Conservation (phyloP, 805 yeast species). For the Candida morakotiae region DNA sequence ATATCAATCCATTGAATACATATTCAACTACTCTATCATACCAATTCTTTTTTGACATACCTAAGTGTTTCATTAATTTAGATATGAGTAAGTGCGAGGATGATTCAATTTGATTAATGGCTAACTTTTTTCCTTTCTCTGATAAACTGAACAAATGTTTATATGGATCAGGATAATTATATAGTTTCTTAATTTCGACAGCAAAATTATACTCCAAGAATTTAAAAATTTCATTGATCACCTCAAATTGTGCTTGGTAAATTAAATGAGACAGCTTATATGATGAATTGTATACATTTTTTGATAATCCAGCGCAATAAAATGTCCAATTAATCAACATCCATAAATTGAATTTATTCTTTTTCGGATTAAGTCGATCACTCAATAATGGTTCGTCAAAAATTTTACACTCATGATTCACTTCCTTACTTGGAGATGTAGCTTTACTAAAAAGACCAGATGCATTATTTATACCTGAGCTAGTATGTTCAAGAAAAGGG, state of each 20-base stretch:
- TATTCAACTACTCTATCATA: conserved; percentile 27
- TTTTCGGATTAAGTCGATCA: conserved; percentile 18
- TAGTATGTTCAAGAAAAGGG: background rate
- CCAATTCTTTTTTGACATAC: conserved; percentile 18
- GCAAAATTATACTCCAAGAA: conserved; percentile 15
- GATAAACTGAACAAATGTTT: background rate
- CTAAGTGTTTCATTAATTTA: conserved; percentile 19
- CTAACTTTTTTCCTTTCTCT: background rate
- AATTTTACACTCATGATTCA: no score
- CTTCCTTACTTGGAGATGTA: background rate
- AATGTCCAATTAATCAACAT: conserved; percentile 31
- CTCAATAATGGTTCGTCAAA: conserved; percentile 30
- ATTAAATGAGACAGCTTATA: conserved; percentile 19
- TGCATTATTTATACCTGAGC: background rate
- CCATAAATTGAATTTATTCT: conserved; percentile 24
- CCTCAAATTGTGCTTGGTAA: conserved; percentile 18
- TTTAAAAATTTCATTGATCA: conserved; percentile 17
- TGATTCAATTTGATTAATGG: conserved; percentile 1
- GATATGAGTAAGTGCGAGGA: conserved; percentile 8
- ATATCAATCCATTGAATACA: conserved; percentile 24
- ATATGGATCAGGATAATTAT: conserved; percentile 3
- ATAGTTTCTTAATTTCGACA: conserved; percentile 4
- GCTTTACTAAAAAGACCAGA: background rate
- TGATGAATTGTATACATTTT: conserved; percentile 17
- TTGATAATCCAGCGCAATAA: conserved; percentile 28